phyloP scores from a whole-genome alignment of 208 protist species.

The Leishmania amazonensis region DNA sequence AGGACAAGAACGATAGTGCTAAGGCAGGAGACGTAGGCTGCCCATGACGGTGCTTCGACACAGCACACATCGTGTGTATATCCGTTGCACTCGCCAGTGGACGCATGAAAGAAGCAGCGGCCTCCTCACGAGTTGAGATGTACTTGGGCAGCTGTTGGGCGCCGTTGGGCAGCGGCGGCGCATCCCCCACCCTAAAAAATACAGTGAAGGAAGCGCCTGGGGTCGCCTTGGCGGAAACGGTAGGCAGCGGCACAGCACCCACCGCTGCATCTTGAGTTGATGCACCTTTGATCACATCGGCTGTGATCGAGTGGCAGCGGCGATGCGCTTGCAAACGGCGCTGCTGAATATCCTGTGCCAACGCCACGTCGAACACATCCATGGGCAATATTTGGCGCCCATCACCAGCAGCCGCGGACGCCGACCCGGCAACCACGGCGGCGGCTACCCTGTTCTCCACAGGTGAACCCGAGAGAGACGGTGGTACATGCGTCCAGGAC shows the following conservation, averaged over 20 bases:
- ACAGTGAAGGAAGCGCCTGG: neutral
- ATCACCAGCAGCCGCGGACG: neutral
- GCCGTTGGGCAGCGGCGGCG: no score
- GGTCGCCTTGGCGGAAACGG: neutral
- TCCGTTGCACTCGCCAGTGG: neutral
- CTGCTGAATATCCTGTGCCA: slow-evolving; percentile 16
- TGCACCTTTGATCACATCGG: neutral
- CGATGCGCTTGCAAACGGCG: slow-evolving; percentile 1
- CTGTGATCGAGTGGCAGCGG: neutral
- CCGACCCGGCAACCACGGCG: neutral
- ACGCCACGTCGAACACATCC: slow-evolving; percentile 23
- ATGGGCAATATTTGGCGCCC: neutral
- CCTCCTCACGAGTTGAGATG: neutral
- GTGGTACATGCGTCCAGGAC: neutral
- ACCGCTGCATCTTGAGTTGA: neutral
- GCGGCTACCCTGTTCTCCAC: neutral
- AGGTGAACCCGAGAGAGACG: neutral
- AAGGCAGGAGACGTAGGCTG: neutral
- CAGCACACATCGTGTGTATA: neutral
- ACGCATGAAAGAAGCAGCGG: neutral
- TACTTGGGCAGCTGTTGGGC: neutral
- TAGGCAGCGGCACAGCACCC: neutral
- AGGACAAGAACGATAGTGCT: neutral
- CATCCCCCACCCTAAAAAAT: neutral
- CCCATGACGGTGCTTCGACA: neutral